phyloP scores from a whole-genome alignment of 345 rosid genomes.

The Luvunga scandens region DNA sequence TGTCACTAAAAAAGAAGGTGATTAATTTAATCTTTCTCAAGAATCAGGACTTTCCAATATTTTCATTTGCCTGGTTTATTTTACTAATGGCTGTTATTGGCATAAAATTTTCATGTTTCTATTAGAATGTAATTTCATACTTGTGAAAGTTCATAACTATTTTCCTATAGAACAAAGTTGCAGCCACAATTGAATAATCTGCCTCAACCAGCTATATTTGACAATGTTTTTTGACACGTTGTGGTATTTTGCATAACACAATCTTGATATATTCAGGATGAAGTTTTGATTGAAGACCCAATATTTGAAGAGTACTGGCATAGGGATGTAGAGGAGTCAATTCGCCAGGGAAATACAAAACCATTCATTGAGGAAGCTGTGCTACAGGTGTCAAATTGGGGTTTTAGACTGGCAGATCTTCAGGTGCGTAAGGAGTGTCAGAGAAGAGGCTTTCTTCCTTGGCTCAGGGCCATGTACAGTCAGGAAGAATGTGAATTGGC shows the following conservation, averaged over 20 bases:
- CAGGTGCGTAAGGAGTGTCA: conserved; percentile 64
- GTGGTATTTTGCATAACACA: neutral
- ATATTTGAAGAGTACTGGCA: conserved; percentile 75
- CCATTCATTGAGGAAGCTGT: conserved; percentile 80
- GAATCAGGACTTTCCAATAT: neutral
- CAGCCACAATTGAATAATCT: neutral
- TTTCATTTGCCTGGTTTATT: neutral
- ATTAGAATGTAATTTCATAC: neutral
- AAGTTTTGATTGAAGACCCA: conserved; percentile 45
- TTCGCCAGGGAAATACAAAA: conserved; percentile 71
- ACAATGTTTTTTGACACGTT: neutral
- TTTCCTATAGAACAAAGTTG: neutral
- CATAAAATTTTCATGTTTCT: neutral
- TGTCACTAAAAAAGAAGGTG: conserved; percentile 70
- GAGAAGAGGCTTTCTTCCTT: conserved; percentile 58
- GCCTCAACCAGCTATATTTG: neutral
- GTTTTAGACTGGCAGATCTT: conserved; percentile 73
- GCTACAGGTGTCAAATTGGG: conserved; percentile 81
- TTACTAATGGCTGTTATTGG: neutral
- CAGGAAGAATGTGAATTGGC: conserved; percentile 68
- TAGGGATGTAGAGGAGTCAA: conserved; percentile 87
- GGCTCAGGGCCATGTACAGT: conserved; percentile 78
- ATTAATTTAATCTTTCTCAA: conserved; percentile 6
- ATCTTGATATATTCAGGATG: conserved; percentile 56
- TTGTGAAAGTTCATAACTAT: neutral